phyloP scores from a whole-genome alignment of 139 green algal species.

The Chlamydomonas urium region DNA sequence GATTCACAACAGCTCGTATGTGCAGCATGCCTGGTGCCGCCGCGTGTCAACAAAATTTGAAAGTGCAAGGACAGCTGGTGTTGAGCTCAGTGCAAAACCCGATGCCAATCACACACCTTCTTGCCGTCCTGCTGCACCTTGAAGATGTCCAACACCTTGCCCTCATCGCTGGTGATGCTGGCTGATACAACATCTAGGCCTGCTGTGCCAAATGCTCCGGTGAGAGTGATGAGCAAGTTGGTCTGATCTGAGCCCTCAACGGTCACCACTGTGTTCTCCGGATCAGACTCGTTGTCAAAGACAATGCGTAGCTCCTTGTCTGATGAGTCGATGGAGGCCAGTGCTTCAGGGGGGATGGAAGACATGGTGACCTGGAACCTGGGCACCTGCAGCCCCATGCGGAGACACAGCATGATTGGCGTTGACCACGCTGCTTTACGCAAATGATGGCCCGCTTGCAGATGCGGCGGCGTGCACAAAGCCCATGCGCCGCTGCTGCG shows the following conservation, averaged over 20 bases:
- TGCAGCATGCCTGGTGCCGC: neutral
- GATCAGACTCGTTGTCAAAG: constrained; percentile 55
- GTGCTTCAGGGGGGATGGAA: neutral
- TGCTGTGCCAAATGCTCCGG: constrained; percentile 52
- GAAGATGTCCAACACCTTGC: constrained; percentile 69
- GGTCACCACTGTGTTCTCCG: constrained; percentile 44
- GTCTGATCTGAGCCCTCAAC: constrained; percentile 53
- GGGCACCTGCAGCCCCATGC: too few relatives aligned
- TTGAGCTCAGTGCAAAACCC: too few relatives aligned
- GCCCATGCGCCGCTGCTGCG: too few relatives aligned
- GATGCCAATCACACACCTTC: constrained; percentile 39
- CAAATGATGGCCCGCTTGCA: too few relatives aligned
- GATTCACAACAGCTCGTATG: too few relatives aligned
- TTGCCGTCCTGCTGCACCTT: constrained; percentile 49
- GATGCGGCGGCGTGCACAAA: too few relatives aligned
- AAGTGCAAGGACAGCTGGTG: too few relatives aligned
- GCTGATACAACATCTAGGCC: constrained; percentile 67
- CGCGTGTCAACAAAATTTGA: neutral
- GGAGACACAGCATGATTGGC: too few relatives aligned
- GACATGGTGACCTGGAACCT: neutral
- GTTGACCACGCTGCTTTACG: too few relatives aligned
- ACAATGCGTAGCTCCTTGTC: constrained; percentile 37
- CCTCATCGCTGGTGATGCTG: constrained; percentile 58
- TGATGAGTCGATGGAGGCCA: constrained; percentile 9
- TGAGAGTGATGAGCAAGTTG: constrained; percentile 61